Evolutionary conservation across 1,284 basidiomycete genomes (phyloP).

Genomic region (Trichosporon ovoides): DNA sequence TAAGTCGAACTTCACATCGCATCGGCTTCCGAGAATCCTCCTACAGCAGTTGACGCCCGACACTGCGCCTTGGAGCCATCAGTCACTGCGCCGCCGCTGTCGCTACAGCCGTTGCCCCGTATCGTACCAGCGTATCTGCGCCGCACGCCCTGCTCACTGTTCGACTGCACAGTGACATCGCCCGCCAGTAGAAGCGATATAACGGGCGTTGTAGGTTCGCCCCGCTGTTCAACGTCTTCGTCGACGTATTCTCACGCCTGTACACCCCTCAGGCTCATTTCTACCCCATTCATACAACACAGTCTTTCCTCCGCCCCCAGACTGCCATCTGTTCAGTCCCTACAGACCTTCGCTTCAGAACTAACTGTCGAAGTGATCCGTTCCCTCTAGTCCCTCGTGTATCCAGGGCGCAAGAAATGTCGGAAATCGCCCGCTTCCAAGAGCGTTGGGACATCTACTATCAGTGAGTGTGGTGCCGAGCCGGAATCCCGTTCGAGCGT

Average conservation of each 20-base stretch:
- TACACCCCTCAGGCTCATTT: not conserved
- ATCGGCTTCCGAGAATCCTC: conserved; percentile 2
- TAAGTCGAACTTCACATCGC: not conserved
- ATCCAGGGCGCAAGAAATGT: conserved; percentile 18
- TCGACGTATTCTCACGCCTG: not conserved
- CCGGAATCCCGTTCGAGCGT: not conserved
- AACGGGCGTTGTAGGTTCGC: not conserved
- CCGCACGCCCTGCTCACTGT: not conserved
- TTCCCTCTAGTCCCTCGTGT: conserved; percentile 5
- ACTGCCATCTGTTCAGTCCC: not conserved
- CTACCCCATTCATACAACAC: not conserved
- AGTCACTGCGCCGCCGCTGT: not conserved
- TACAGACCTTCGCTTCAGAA: not conserved
- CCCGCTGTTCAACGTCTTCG: not conserved
- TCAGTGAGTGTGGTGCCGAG: conserved; percentile 8
- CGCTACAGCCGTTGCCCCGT: not conserved
- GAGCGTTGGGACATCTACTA: conserved; percentile 23
- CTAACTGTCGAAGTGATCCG: not conserved
- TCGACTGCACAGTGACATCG: not conserved
- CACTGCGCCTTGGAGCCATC: not conserved
- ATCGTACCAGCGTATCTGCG: not conserved
- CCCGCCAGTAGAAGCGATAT: not conserved
- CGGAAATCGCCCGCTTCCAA: conserved; percentile 11
- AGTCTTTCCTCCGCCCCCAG: not conserved
- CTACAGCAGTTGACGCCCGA: not conserved